Percentiles rank a stretch among this genome's conserved stretches.
phyloP scores from a whole-genome alignment of 768 basidiomycete species.

The Cyathus striatus region DNA sequence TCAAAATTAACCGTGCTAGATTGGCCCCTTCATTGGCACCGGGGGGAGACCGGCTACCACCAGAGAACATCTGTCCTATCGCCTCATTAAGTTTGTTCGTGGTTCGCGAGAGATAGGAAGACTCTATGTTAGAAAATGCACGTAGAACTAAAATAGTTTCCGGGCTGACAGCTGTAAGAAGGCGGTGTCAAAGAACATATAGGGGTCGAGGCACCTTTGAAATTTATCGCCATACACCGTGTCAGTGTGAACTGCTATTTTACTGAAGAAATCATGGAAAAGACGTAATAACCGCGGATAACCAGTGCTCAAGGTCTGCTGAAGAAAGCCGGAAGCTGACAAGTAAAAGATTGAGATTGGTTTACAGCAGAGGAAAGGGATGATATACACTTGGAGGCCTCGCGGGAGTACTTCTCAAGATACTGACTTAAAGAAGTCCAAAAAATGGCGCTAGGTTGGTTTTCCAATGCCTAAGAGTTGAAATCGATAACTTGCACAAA shows the following conservation, averaged over 20 bases:
- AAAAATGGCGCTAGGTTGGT: constrained; percentile 86
- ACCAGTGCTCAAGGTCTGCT: constrained; percentile 80
- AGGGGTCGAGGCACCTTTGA: constrained; percentile 85
- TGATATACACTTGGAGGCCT: constrained; percentile 64
- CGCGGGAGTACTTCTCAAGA: constrained; percentile 78
- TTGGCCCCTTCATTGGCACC: constrained; percentile 72
- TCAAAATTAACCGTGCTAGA: constrained; percentile 72
- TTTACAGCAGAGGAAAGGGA: background rate
- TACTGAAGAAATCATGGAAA: constrained; percentile 96
- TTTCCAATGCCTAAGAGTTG: constrained; percentile 68
- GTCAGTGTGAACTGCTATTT: constrained; percentile 93
- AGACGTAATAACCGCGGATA: constrained; percentile 86
- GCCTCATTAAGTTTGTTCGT: constrained; percentile 80
- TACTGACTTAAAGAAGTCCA: constrained; percentile 81
- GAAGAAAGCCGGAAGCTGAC: constrained; percentile 84
- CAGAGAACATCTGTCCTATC: constrained; percentile 71
- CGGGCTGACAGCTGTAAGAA: constrained; percentile 51
- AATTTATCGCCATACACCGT: constrained; percentile 80
- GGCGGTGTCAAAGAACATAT: constrained; percentile 1
- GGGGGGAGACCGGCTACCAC: constrained; percentile 65
- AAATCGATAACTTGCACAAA: background rate
- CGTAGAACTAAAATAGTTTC: constrained; percentile 89
- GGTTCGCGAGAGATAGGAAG: constrained; percentile 83
- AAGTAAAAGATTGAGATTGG: constrained; percentile 1
- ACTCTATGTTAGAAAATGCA: constrained; percentile 78